phyloP scores from a whole-genome alignment of 805 yeast genomes.

The Tetrapisispora phaffii region DNA sequence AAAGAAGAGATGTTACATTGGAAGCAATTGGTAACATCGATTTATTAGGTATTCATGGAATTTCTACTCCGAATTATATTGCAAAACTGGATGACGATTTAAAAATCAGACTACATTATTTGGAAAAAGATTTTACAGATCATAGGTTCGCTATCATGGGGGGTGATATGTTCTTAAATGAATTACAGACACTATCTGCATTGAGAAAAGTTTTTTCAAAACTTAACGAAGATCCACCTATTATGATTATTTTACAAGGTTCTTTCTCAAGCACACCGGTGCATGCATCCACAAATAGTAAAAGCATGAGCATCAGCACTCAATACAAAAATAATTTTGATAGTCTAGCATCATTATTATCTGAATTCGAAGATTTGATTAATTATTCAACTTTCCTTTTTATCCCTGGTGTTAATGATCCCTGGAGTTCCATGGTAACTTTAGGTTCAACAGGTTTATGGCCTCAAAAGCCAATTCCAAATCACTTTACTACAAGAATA shows the following conservation, averaged over 20 bases:
- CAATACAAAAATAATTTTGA: constrained; percentile 64
- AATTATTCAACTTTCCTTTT: constrained; percentile 49
- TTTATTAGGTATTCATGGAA: constrained; percentile 41
- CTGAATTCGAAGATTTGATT: constrained; percentile 33
- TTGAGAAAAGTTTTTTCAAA: constrained; percentile 50
- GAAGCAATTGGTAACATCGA: constrained; percentile 76
- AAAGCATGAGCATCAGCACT: constrained; percentile 40
- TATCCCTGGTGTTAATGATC: constrained; percentile 87
- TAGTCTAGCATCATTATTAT: constrained; percentile 54
- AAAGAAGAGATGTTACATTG: constrained; percentile 52
- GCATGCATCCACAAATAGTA: constrained; percentile 44
- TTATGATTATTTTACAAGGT: constrained; percentile 71
- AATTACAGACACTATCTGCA: constrained; percentile 48
- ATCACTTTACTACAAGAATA: constrained; percentile 58
- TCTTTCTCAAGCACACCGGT: constrained; percentile 66
- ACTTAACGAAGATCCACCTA: constrained; percentile 50
- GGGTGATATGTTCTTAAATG: constrained; percentile 59
- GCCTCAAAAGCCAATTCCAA: constrained; percentile 71
- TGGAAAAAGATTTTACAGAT: constrained; percentile 47
- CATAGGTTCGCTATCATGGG: constrained; percentile 68
- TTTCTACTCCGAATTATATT: constrained; percentile 26
- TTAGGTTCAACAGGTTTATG: constrained; percentile 50
- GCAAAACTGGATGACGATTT: constrained; percentile 55
- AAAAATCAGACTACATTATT: constrained; percentile 40
- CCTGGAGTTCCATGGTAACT: constrained; percentile 72